Conservation (phyloP, 345 rosid species). For the Salix purpurea region DNA sequence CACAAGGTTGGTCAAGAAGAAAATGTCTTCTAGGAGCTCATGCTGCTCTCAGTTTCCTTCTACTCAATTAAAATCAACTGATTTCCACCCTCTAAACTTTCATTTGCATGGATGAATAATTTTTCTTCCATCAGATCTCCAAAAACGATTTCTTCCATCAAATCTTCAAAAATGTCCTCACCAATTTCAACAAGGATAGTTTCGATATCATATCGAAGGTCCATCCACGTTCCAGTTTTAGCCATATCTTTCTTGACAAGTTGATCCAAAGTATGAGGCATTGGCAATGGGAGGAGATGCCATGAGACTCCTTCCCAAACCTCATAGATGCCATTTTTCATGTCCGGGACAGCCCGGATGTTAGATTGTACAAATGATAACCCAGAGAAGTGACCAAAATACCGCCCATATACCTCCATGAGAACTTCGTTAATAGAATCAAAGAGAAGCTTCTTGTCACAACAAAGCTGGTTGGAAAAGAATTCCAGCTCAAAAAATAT, state of each 20-base stretch:
- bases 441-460: slow-evolving; percentile 51
- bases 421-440: slow-evolving; percentile 81
- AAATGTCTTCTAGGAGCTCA: slow-evolving; percentile 13
- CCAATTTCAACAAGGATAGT: slow-evolving; percentile 43
- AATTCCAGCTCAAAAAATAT: slow-evolving; percentile 47
- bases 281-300: slow-evolving; percentile 63
- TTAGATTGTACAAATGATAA: slow-evolving; percentile 45
- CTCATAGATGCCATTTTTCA: slow-evolving; percentile 39
- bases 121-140: slow-evolving; percentile 60
- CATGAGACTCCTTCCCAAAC: slow-evolving; percentile 66
- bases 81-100: slow-evolving; percentile 16
- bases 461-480: slow-evolving; percentile 47
- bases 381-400: slow-evolving; percentile 47
- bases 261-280: slow-evolving; percentile 69
- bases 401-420: slow-evolving; percentile 45
- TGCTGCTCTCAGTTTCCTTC: slow-evolving; percentile 29
- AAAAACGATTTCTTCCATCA: slow-evolving; percentile 56
- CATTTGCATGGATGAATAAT: slow-evolving; percentile 29
- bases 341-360: slow-evolving; percentile 39
- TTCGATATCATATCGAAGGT: slow-evolving; percentile 44
- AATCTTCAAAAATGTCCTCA: slow-evolving; percentile 54
- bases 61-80: slow-evolving; percentile 21
- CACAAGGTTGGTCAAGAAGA: neutral
- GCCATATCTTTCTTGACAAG: slow-evolving; percentile 69
- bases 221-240: slow-evolving; percentile 62